Evolutionary conservation across 169 alveolate species (phyloP).

Genomic region (Plasmodium inui): DNA sequence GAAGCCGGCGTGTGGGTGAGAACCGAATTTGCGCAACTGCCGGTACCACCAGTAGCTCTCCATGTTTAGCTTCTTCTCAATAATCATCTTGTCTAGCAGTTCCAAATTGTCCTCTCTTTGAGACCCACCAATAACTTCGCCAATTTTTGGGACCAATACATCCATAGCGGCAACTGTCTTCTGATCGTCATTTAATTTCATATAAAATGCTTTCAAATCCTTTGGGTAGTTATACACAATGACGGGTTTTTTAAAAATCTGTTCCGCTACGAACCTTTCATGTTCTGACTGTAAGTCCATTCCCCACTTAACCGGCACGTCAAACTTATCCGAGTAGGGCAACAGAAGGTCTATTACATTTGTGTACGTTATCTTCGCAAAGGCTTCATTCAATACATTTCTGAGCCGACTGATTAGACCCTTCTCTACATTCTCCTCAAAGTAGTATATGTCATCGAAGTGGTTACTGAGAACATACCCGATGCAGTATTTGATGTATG

Average conservation of each 20-base stretch:
- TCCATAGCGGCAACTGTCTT: slow-evolving; percentile 98
- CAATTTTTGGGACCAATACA: slow-evolving; percentile 96
- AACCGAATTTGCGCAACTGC: slow-evolving; percentile 95
- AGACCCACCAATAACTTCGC: slow-evolving; percentile 99
- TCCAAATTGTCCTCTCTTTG: slow-evolving; percentile 98
- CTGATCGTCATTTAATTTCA: slow-evolving; percentile 95
- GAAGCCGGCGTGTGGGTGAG: slow-evolving; percentile 98
- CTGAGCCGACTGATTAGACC: slow-evolving; percentile 92
- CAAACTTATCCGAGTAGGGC: slow-evolving; percentile 82
- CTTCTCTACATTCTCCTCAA: slow-evolving; percentile 90
- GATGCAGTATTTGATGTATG: slow-evolving; percentile 94
- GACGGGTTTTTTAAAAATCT: slow-evolving; percentile 96
- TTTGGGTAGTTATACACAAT: slow-evolving; percentile 98
- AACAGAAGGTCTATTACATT: slow-evolving; percentile 94
- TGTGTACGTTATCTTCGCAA: slow-evolving; percentile 97
- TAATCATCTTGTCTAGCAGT: slow-evolving; percentile 90
- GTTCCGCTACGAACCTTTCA: slow-evolving; percentile 96
- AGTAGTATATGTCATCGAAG: slow-evolving; percentile 92
- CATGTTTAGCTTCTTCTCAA: slow-evolving; percentile 88
- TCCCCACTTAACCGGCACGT: slow-evolving; percentile 94
- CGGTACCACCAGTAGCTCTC: slow-evolving; percentile 94
- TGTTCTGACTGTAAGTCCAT: slow-evolving; percentile 98
- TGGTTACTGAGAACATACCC: slow-evolving; percentile 93
- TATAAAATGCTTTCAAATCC: slow-evolving; percentile 96
- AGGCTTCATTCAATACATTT: slow-evolving; percentile 90